Base-by-base conservation (phyloP, 2,329 filamentous ascomycete genomes). In the Acephala macrosclerotiorum region DNA sequence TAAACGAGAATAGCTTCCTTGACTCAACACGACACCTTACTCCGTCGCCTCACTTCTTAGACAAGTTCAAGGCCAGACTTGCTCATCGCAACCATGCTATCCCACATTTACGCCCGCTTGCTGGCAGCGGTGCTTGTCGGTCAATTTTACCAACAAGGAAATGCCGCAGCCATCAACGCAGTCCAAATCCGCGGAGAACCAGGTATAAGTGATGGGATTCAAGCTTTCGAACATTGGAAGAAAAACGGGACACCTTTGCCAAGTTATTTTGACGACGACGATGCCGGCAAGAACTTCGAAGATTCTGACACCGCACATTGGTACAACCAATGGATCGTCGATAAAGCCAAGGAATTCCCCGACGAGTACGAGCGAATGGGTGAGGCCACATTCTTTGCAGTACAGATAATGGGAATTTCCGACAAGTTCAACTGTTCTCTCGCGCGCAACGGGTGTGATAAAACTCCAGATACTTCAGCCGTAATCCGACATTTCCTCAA, bases 361-460 rank as follows among this genome's bases (percentile, higher is more conserved):
- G 51, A 62, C 7, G 51, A 53, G 16, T 57, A 62, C 51, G 8
- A 45, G 3, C 22, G n/a, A 9, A 57, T 62, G 5, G 51, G 60
- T 33, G 60, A 62, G 20, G 7, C 40, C 2, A 9, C 29, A 8
- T 53, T 47, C 40, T 62, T 57, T 40, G 60, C 47, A n/a, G 35
- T 49, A 35, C 35, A 61, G 35, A 42, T 61, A 33, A 55, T 61
- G 59, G 33, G 38, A 26, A 55, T 25, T 12, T 36, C 59, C 0
- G 47, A 29, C 11, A 22, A 11, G 18, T 61, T 61, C 22, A 45
- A 61, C 18, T 61, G 59, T 16, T 40, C 51, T 20, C 35, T 61
- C 42, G 47, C 38, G 18, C 53, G 33, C 18, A 55, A 55, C 7
- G 59, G 59, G 5, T 61, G 59, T 38, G 40, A 61, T 20, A n/a